These are phyloP conservation scores for Pythium aristosporum DNA, from an alignment of 352 stramenopile genomes.

Conservation along the genomic window DNA sequence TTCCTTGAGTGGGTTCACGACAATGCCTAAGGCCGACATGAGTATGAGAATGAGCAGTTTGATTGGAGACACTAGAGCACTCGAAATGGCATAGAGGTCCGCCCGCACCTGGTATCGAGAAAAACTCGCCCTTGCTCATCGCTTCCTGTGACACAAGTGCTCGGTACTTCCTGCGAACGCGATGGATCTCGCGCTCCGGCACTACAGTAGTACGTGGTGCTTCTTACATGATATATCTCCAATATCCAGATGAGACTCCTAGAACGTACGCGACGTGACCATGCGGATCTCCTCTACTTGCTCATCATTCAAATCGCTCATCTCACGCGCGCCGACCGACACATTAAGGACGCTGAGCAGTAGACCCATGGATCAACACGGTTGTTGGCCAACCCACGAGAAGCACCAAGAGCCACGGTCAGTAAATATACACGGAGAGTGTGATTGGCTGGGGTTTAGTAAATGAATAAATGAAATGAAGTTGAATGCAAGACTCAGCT, in stretches of 20 bases:
- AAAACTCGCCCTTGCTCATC: constrained; percentile 64
- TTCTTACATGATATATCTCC: not conserved
- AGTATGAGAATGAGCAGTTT: not conserved
- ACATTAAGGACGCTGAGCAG: constrained; percentile 2
- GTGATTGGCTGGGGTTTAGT: too few species aligned
- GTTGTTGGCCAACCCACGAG: not conserved
- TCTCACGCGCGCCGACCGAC: constrained; percentile 1
- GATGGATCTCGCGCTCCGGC: constrained; percentile 50
- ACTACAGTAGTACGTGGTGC: constrained; percentile 26
- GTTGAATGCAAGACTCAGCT: too few species aligned
- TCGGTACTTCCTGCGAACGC: constrained; percentile 32
- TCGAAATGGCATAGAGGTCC: too few species aligned
- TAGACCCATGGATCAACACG: constrained; percentile 8
- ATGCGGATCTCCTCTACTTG: constrained; percentile 61
- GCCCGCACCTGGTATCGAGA: constrained; percentile 16
- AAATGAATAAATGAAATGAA: too few species aligned
- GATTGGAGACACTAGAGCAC: too few species aligned
- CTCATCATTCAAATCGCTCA: constrained; percentile 50
- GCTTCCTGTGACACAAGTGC: constrained; percentile 28
- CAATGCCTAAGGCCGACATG: constrained; percentile 21
- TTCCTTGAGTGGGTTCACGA: constrained; percentile 45
- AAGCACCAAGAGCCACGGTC: not conserved
- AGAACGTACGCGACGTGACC: constrained; percentile 43
- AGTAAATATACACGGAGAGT: not conserved
- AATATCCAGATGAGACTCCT: not conserved